phyloP scores from a whole-genome alignment of 1,139 yeast species.

The Hansenula sp. region DNA sequence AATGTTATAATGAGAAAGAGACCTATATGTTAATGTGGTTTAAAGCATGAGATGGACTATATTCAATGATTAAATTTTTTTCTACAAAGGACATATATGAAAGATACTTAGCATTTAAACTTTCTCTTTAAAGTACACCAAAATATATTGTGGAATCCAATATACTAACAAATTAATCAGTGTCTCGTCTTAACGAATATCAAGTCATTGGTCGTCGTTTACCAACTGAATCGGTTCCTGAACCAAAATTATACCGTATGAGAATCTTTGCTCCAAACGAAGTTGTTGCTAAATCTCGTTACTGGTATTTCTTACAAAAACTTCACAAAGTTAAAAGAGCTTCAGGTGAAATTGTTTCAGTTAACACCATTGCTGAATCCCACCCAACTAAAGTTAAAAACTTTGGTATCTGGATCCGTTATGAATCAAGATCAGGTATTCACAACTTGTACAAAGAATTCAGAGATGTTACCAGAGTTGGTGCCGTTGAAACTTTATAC shows the following conservation, averaged over 20 bases:
- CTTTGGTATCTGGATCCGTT: constrained; percentile 99
- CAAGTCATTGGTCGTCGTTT: constrained; percentile 99
- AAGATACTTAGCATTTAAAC: no score
- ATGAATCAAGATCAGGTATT: constrained; percentile 99
- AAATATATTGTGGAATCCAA: neutral
- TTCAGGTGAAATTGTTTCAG: constrained; percentile 97
- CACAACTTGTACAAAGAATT: constrained; percentile 99
- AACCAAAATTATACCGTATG: constrained; percentile 99
- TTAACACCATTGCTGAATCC: constrained; percentile 88
- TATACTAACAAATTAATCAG: constrained; percentile 27
- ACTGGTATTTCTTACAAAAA: constrained; percentile 99
- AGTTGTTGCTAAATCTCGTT: constrained; percentile 99
- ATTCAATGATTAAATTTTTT: no score
- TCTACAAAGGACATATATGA: no score
- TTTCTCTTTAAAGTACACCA: no score
- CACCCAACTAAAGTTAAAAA: constrained; percentile 99
- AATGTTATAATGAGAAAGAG: no score
- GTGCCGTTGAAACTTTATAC: constrained; percentile 98
- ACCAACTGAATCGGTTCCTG: constrained; percentile 98
- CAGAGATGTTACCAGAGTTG: constrained; percentile 99
- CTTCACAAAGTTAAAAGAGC: constrained; percentile 99
- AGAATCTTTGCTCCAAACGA: constrained; percentile 99
- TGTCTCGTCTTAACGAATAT: constrained; percentile 97
- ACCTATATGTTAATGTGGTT: no score
- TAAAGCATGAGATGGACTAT: no score